Evolutionary conservation across 495 filamentous ascomycete genomes (phyloP).

Genomic region (Penicillium steckii): DNA sequence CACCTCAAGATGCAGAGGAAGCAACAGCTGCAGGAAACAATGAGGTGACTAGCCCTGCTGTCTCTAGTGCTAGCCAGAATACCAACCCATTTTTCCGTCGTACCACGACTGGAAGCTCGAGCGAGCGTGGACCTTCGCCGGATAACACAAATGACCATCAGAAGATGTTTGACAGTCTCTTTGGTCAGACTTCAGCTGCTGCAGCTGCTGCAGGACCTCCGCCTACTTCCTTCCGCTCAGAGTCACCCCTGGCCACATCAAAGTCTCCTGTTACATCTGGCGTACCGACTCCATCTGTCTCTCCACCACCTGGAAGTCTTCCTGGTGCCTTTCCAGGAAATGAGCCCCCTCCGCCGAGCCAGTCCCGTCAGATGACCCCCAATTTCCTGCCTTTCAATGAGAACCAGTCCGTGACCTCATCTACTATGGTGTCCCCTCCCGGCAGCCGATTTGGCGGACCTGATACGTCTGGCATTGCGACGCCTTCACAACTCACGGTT

Average conservation of each 20-base stretch:
- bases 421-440: constrained; percentile 78
- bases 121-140: constrained; percentile 56
- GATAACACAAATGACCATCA: constrained; percentile 50
- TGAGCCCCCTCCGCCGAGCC: constrained; percentile 60
- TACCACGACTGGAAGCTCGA: constrained; percentile 59
- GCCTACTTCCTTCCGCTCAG: constrained; percentile 66
- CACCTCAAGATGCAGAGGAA: constrained; percentile 36
- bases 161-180: constrained; percentile 83
- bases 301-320: constrained; percentile 49
- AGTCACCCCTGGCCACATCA: constrained; percentile 41
- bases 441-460: constrained; percentile 63
- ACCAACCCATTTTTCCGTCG: constrained; percentile 89
- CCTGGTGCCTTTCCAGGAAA: constrained; percentile 33
- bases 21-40: constrained; percentile 39
- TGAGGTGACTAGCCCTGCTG: constrained; percentile 60
- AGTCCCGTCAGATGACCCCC: constrained; percentile 71
- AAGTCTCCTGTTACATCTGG: constrained; percentile 41
- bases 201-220: constrained; percentile 46
- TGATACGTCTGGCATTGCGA: constrained; percentile 56
- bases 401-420: constrained; percentile 69
- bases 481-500: constrained; percentile 51
- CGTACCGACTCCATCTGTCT: constrained; percentile 59
- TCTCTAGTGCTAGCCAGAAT: constrained; percentile 72
- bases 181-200: constrained; percentile 70
- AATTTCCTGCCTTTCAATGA: constrained; percentile 65